Base-by-base conservation (phyloP, 306 rosid genomes). In the Castanopsis chinensis region DNA sequence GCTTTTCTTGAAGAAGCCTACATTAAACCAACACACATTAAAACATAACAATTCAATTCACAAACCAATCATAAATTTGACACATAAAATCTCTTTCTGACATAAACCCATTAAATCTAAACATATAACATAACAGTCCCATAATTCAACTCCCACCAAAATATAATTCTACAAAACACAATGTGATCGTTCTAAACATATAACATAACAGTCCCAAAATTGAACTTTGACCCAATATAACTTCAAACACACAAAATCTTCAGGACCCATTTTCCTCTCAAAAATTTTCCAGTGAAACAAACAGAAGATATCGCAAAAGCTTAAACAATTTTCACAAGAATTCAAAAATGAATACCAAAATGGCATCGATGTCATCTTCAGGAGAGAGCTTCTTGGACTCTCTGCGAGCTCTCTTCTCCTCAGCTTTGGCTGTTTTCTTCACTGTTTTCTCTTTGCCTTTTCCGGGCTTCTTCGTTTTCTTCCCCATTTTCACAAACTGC, bases 401-500 rank as follows among this genome's bases (percentile, higher is more conserved):
- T 77, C 99, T 79, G 17, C 99, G 99, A 86, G 92, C 89, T 89
- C 69, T 87, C 82, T 95, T 95, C 57, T 91, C 97, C 6, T 91
- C 98, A 1, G 96, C 95, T 83, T 89, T 94, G 12, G 94, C 92
- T 3, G 98, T 91, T 84, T 91, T 95, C 81, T 33, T 88, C 90
- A 87, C 98, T 0, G 99, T 95, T 83, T 95, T 95, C 86, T 92
- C 99, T 83, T 92, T 95, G 67, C 99, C 99, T 85, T 91, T 95
- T 7, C 99, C 97, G 11, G 91, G 85, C 72, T 95, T 95, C 96
- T 95, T 95, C 77, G 92, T 82, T 75, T 95, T 95, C 91, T 95
- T 95, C 83, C 99, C 99, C 99, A 95, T 95, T 37, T 58, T 59
- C 54, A 7, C 72, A n/a, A 7, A 7, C 23, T 23, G 72, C 72